Base-by-base conservation (phyloP, 2,329 filamentous ascomycete genomes). In the Colletotrichum liaoningense region DNA sequence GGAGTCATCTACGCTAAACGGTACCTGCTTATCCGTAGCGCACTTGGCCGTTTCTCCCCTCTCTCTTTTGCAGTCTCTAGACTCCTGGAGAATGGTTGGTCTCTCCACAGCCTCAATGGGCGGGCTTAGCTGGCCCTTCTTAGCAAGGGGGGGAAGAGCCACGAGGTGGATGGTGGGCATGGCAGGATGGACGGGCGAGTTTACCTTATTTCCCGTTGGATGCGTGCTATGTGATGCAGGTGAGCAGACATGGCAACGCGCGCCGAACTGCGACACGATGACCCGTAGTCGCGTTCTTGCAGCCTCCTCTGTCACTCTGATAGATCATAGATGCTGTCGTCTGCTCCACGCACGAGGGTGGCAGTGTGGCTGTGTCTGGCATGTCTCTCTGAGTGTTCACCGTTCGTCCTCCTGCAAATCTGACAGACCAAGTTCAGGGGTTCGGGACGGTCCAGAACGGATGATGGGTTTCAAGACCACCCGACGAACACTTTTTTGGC, bases 71-170 rank as follows among this genome's bases (percentile, higher is more conserved):
- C 14, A 19, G 38, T 42, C 38, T 42, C 38, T 24, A 24, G 2
- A 24, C 24, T 24, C 24, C 24, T 42, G 38, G 30, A 12, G 60
- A 49, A 14, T 56, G 19, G 58, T 63, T 55, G 30, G 57, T 60
- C 30, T 12, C 26, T 38, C 57, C 69, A 72, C 64, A 72, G 69
- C 69, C 69, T 72, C 64, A 63, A 62, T 42, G 49, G 57, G 46
- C 38, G 22, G 54, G 49, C 33, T 57, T 56, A 56, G 54, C 52
- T 56, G 24, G 30, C 33, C 33, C 30, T 42, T 42, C 30, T 56
- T 22, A 52, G 62, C 33, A 55, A 64, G 16, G 62, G 33, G 62
- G 16, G 1, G 19, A 11, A n/a, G 42, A n/a, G 19, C 19, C 19
- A n/a, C 42, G 42, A 49, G 19, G 42, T 49, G 42, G 42, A 46